Evolutionary conservation across 768 basidiomycete genomes (phyloP).

Genomic region (Strobilomyces confusus): DNA sequence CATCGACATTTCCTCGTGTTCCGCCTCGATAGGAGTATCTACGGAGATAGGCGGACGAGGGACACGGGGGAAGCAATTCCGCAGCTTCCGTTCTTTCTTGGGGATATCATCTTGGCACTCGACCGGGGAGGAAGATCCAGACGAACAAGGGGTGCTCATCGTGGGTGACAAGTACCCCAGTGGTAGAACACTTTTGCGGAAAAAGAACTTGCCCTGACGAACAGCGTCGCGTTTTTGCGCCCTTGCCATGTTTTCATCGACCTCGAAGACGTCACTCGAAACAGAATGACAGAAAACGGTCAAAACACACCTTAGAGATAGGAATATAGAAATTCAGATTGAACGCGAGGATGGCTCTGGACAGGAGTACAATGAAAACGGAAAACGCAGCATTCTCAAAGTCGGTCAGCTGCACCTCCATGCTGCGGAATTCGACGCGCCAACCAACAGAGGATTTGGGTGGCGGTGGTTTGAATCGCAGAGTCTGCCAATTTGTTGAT

Average conservation of each 20-base stretch:
- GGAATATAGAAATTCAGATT: slow-evolving; percentile 95
- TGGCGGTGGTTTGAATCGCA: slow-evolving; percentile 98
- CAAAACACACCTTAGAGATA: slow-evolving; percentile 75
- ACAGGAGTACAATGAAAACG: slow-evolving; percentile 90
- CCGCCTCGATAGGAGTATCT: slow-evolving; percentile 62
- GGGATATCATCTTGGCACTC: slow-evolving; percentile 31
- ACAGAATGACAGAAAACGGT: background rate
- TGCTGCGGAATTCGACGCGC: slow-evolving; percentile 97
- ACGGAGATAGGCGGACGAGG: slow-evolving; percentile 45
- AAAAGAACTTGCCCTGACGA: slow-evolving; percentile 73
- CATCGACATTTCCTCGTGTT: slow-evolving; percentile 91
- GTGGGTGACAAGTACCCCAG: slow-evolving; percentile 36
- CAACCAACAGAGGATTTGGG: slow-evolving; percentile 91
- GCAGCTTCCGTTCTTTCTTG: slow-evolving; percentile 60
- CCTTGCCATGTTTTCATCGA: slow-evolving; percentile 93
- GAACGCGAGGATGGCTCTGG: slow-evolving; percentile 88
- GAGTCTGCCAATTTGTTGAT: slow-evolving; percentile 99
- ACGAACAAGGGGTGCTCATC: slow-evolving; percentile 45
- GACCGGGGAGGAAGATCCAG: slow-evolving; percentile 36
- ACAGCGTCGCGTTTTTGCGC: slow-evolving; percentile 85
- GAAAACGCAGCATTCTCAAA: slow-evolving; percentile 98
- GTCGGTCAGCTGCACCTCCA: slow-evolving; percentile 99
- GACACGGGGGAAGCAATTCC: slow-evolving; percentile 66
- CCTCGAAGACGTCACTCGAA: slow-evolving; percentile 43
- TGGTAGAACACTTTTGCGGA: slow-evolving; percentile 82